Conservation (phyloP, 2,329 filamentous ascomycete species). For the Thielaviopsis punctulata region DNA sequence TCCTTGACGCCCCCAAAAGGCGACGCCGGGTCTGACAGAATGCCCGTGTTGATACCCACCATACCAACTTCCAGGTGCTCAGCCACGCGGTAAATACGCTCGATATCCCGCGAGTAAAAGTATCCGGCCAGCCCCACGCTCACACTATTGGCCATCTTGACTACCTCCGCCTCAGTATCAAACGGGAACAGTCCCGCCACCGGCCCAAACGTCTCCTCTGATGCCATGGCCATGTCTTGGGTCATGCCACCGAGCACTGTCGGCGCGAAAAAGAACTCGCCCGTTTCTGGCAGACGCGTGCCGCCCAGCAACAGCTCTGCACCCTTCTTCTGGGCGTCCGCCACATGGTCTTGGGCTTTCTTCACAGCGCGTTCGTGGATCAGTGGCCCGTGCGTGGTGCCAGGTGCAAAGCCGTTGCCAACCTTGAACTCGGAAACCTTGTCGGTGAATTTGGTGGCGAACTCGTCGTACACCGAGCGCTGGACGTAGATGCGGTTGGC, state of each 20-base stretch:
- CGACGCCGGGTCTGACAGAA: conserved; percentile 39
- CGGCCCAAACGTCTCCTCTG: conserved; percentile 90
- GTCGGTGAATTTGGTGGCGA: conserved; percentile 49
- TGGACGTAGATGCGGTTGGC: conserved; percentile 75
- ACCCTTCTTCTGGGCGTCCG: conserved; percentile 63
- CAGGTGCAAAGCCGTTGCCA: conserved; percentile 53
- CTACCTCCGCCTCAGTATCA: conserved; percentile 73
- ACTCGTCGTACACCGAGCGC: conserved; percentile 58
- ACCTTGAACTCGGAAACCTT: conserved; percentile 61
- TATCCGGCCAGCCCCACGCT: conserved; percentile 87
- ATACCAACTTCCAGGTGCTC: conserved; percentile 69
- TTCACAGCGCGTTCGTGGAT: conserved; percentile 69
- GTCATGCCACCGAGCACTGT: conserved; percentile 83
- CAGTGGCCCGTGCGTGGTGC: conserved; percentile 61
- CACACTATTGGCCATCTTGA: conserved; percentile 62
- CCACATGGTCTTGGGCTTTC: conserved; percentile 67
- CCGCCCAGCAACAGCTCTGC: conserved; percentile 62
- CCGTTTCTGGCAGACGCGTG: conserved; percentile 53
- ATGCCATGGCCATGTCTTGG: conserved; percentile 63
- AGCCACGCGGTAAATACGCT: conserved; percentile 42
- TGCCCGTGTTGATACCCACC: conserved; percentile 68
- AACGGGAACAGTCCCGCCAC: conserved; percentile 84
- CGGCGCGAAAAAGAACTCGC: conserved; percentile 73
- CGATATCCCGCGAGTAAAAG: conserved; percentile 60
- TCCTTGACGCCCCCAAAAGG: conserved; percentile 71